Base-by-base conservation (phyloP, 2,329 filamentous ascomycete genomes). In the Zymoseptoria ardabiliae region DNA sequence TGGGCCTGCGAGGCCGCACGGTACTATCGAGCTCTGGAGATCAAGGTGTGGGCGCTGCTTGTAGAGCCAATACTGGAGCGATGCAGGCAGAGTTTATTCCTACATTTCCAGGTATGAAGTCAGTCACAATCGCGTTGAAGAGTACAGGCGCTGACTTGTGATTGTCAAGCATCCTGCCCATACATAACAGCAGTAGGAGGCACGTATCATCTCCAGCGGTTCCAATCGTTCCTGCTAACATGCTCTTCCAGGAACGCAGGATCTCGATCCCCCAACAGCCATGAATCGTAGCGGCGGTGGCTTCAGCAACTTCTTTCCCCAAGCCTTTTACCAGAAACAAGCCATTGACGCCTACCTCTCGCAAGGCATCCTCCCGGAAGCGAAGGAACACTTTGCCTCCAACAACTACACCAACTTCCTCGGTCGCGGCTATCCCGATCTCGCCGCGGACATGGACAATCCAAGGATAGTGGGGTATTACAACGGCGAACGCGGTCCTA, bases 11-110 rank as follows among this genome's bases (percentile, higher is more conserved):
- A n/a, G 50, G 50, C 20, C 50, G 50, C 20, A 51, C 50, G 13
- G 13, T 51, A 19, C 50, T 51, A 10, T 10, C 20, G 21, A 79
- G 82, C 11, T 81, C 80, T 9, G 87, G 87, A 4, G 85, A 90
- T 65, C 71, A 73, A 30, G 84, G 84, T 41, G 77, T 85, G 13
- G 82, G 82, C 11, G 63, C 68, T 2, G 74, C 73, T 22, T 79
- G 77, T 66, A 72, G 74, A 58, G 72, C 70, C 58, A 78, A 78
- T 61, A 72, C 76, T 54, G 75, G 74, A 58, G 75, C 72, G 55
- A 75, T 76, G 63, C 30, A 70, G 1, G 74, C 75, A 1, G 69
- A 72, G 7, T 78, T 79, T 65, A 63, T 71, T 19, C 76, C 77
- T 21, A 28, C 74, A 19, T 78, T 77, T 67, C 76, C 76, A 1